A percentile compares a stretch with the other conserved stretches of the same genome.
Evolutionary conservation across 495 filamentous ascomycete genomes (phyloP).

Genomic region (Aspergillus hancockii): DNA sequence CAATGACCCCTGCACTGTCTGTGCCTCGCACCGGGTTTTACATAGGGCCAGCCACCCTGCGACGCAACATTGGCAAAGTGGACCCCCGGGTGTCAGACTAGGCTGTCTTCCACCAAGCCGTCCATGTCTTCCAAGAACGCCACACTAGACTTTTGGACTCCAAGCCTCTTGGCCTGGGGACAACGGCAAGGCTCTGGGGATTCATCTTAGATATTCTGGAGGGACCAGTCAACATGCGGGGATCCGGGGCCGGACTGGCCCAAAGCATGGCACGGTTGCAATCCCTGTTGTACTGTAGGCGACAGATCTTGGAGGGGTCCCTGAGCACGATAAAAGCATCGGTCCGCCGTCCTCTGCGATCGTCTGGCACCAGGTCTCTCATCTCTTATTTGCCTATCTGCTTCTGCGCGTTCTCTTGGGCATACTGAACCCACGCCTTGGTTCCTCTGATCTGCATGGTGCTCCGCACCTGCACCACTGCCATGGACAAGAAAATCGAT

Average conservation of each 20-base stretch:
- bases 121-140: conserved; percentile 8
- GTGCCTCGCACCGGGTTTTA: background rate
- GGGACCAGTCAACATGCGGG: conserved; percentile 10
- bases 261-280: background rate
- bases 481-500: conserved; percentile 16
- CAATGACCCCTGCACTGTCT: background rate
- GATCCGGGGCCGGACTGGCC: background rate
- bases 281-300: background rate
- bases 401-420: background rate
- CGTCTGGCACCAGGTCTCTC: conserved; percentile 1
- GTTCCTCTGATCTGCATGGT: conserved; percentile 6
- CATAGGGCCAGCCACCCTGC: background rate
- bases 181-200: conserved; percentile 1
- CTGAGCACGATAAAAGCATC: conserved; percentile 13
- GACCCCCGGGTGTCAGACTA: background rate
- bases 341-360: conserved; percentile 4
- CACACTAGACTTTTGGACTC: conserved; percentile 8
- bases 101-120: background rate
- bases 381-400: conserved; percentile 12
- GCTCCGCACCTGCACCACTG: background rate
- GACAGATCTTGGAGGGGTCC: background rate
- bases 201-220: conserved; percentile 3
- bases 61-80: conserved; percentile 1
- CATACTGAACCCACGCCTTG: conserved; percentile 6
- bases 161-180: conserved; percentile 16